These are phyloP conservation scores for Hyaloscypha variabilis DNA, from an alignment of 495 filamentous ascomycete species.

Conservation along the genomic window DNA sequence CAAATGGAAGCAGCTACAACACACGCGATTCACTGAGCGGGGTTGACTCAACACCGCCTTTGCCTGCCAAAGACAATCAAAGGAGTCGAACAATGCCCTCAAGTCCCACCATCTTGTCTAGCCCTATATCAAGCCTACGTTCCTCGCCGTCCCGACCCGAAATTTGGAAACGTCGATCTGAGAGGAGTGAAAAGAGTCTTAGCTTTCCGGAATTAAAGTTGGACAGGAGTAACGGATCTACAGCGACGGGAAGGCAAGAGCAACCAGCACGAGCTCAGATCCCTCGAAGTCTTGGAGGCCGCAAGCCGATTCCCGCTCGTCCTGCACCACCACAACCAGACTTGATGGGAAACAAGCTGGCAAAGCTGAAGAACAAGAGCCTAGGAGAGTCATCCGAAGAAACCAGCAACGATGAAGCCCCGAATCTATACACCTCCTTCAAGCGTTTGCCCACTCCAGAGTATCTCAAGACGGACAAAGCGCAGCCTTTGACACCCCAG, in stretches of 20 bases:
- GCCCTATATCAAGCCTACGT: slow-evolving; percentile 17
- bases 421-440: slow-evolving; percentile 7
- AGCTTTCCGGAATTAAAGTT: slow-evolving; percentile 30
- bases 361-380: slow-evolving; percentile 29
- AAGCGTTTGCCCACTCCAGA: slow-evolving; percentile 24
- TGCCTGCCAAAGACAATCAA: slow-evolving; percentile 25
- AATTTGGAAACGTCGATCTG: slow-evolving; percentile 31
- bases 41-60: slow-evolving; percentile 27
- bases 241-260: slow-evolving; percentile 24
- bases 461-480: slow-evolving; percentile 25
- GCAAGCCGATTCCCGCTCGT: slow-evolving; percentile 27
- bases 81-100: background rate
- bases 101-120: slow-evolving; percentile 17
- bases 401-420: slow-evolving; percentile 19
- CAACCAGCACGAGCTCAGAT: slow-evolving; percentile 14
- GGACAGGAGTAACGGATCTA: slow-evolving; percentile 32
- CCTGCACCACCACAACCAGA: slow-evolving; percentile 29
- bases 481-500: slow-evolving; percentile 6
- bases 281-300: slow-evolving; percentile 22
- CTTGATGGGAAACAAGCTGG: slow-evolving; percentile 29
- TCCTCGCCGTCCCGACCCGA: slow-evolving; percentile 24
- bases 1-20: slow-evolving; percentile 24
- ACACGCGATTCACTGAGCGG: slow-evolving; percentile 30
- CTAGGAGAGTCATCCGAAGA: background rate
- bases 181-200: slow-evolving; percentile 28